Evolutionary conservation across 2,329 filamentous ascomycete species (phyloP), one percentile per base, ranked within the genome.

Genomic region (Daldinia eschscholtzii): DNA sequence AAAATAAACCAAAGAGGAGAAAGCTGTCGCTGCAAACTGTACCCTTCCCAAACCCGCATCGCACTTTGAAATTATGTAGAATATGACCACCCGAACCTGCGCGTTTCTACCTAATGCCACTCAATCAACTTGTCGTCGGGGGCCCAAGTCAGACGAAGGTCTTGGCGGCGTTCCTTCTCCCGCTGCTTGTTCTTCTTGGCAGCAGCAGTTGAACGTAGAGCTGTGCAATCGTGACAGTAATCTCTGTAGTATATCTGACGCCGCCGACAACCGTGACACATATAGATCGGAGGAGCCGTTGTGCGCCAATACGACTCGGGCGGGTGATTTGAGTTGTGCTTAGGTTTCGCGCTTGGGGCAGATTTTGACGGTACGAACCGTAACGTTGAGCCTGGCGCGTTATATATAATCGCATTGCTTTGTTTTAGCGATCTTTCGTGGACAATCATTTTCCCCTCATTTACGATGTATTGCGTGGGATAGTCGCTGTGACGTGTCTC

Each of bases 341-440:
- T 52, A 10, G 26, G 4, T 13, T 37, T 58, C 6, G 44, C 15
- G 15, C 30, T 9, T 18, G 57, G 12, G 10, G 30, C n/a, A 10
- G 35, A 37, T 9, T 15, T 66, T 10, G 63, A 53, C 35, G 63
- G 59, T 4, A 50, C 20, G 20, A 72, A 50, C 37, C 71, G 70
- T 62, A 78, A 67, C 1, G 64, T 71, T 15, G 76, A 73, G 0
- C 71, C 72, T 0, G 70, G 72, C 0, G 73, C 57, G 57, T 78
- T 78, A 66, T 76, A 75, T 57, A 78, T 76, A 64, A 78, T 37
- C 6, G 76, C 72, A 42, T 74, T 73, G 59, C 57, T 70, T 37
- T 72, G 57, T 42, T 53, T 63, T 2, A 76, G 60, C 13, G 70
- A 46, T 26, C 64, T 67, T 33, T 75, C 70, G 52, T 76, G 66